Conservation (phyloP, 192 early-diverging fungal genomes). For the Nowakowskiella sp. region DNA sequence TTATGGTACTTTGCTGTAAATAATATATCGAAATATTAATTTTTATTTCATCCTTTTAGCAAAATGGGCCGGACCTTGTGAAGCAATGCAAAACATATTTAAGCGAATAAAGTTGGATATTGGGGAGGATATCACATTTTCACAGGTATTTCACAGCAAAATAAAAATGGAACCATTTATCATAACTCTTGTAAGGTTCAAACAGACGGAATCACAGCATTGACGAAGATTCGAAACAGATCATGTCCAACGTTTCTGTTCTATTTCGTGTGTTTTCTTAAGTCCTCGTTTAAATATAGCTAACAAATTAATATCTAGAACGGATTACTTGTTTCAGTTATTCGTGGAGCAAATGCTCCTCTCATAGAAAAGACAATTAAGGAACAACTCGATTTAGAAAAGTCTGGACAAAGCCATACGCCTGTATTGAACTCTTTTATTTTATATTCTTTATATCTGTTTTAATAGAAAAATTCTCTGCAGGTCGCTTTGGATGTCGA, state of each 20-base stretch:
- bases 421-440: too few relatives aligned
- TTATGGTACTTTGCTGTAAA: conserved; percentile 42
- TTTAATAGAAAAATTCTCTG: too few relatives aligned
- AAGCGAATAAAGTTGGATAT: conserved; percentile 51
- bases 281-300: conserved; percentile 6
- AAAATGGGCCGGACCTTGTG: conserved; percentile 54
- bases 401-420: conserved; percentile 23
- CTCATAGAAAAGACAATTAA: conserved; percentile 45
- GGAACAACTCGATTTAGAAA: conserved; percentile 43
- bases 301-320: conserved; percentile 22
- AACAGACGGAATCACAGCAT: conserved; percentile 35
- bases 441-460: too few relatives aligned
- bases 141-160: conserved; percentile 27
- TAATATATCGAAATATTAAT: not conserved
- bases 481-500: conserved; percentile 4
- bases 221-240: conserved; percentile 42
- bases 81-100: conserved; percentile 50
- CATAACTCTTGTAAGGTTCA: conserved; percentile 27
- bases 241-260: conserved; percentile 55
- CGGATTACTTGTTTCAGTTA: conserved; percentile 40
- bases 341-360: conserved; percentile 53
- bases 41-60: conserved; percentile 20
- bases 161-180: conserved; percentile 2
- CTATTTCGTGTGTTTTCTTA: conserved; percentile 31
- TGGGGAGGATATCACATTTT: conserved; percentile 39